A percentile compares a stretch with the other conserved stretches of the same genome.
Conservation (phyloP, 78 protist species). For the Emiliania huxleyi region DNA sequence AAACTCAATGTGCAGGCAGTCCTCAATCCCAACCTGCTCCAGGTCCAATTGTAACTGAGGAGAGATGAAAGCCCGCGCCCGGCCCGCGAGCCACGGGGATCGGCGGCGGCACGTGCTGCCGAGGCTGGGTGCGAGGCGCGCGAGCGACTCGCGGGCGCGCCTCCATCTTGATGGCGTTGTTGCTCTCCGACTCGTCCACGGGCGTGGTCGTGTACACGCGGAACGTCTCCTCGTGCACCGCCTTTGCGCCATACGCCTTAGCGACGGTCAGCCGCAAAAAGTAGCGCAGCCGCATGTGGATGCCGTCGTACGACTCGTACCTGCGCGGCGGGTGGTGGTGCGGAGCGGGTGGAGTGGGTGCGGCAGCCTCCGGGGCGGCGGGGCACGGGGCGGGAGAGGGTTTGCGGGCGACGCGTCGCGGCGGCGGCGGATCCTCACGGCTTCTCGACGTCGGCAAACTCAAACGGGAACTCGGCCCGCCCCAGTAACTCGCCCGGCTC, state of each 20-base stretch:
- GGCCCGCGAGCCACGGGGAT: too few relatives aligned
- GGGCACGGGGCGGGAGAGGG: too few relatives aligned
- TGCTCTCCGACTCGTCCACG: conserved; percentile 63
- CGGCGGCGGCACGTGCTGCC: too few relatives aligned
- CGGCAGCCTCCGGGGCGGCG: too few relatives aligned
- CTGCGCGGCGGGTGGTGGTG: too few relatives aligned
- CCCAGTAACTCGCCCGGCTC: conserved; percentile 79
- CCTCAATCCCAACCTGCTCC: conserved; percentile 97
- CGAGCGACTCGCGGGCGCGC: too few relatives aligned
- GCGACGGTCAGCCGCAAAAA: conserved; percentile 77
- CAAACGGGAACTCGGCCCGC: conserved; percentile 40
- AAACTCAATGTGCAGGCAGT: conserved; percentile 96
- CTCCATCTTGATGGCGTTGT: conserved; percentile 89
- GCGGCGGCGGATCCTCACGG: too few relatives aligned
- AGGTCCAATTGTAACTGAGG: too few relatives aligned
- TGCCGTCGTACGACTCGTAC: conserved; percentile 94
- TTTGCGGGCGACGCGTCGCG: too few relatives aligned
- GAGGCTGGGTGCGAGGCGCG: too few relatives aligned
- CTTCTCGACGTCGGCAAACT: conserved; percentile 76
- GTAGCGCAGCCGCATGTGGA: conserved; percentile 86
- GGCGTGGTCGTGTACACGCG: conserved; percentile 69
- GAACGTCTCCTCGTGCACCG: conserved; percentile 79
- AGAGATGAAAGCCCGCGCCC: too few relatives aligned
- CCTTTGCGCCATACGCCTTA: conserved; percentile 58
- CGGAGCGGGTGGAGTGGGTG: too few relatives aligned